Conservation (phyloP, 1,284 basidiomycete species). For the Cerrena zonata region DNA sequence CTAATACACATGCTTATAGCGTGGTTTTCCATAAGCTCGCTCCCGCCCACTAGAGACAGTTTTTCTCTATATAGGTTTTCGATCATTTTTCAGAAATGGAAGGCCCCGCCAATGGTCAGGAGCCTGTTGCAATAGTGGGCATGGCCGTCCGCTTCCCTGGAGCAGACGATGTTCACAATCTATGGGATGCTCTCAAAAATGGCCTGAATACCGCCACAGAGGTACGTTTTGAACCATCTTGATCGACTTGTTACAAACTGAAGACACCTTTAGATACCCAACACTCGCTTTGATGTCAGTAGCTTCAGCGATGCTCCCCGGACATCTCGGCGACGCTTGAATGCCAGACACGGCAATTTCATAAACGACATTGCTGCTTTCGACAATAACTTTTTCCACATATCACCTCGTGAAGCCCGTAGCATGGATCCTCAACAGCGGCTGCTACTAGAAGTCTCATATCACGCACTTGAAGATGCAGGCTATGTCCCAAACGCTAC, state of each 20-base stretch:
- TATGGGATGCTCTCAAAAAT: constrained; percentile 56
- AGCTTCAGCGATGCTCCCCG: constrained; percentile 27
- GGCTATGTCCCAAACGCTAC: constrained; percentile 62
- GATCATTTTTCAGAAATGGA: background rate
- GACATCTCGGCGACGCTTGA: constrained; percentile 35
- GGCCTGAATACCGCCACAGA: constrained; percentile 54
- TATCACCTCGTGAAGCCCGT: constrained; percentile 65
- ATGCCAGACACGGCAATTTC: constrained; percentile 59
- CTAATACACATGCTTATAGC: no score
- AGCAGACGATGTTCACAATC: constrained; percentile 37
- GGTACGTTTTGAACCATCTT: constrained; percentile 30
- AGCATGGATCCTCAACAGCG: constrained; percentile 74
- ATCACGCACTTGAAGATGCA: constrained; percentile 63
- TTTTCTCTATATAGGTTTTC: no score
- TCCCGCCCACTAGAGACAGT: no score
- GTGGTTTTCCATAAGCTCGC: no score
- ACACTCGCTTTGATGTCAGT: constrained; percentile 47
- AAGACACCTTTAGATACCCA: constrained; percentile 50
- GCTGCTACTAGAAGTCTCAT: constrained; percentile 56
- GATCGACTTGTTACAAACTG: constrained; percentile 7
- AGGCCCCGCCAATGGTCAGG: constrained; percentile 15
- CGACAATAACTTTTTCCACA: constrained; percentile 65
- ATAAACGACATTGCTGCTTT: constrained; percentile 51
- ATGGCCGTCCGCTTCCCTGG: constrained; percentile 66
- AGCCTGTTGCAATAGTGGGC: constrained; percentile 63